Evolutionary conservation across 2,329 filamentous ascomycete species (phyloP).

Genomic region (Ustulina deusta): DNA sequence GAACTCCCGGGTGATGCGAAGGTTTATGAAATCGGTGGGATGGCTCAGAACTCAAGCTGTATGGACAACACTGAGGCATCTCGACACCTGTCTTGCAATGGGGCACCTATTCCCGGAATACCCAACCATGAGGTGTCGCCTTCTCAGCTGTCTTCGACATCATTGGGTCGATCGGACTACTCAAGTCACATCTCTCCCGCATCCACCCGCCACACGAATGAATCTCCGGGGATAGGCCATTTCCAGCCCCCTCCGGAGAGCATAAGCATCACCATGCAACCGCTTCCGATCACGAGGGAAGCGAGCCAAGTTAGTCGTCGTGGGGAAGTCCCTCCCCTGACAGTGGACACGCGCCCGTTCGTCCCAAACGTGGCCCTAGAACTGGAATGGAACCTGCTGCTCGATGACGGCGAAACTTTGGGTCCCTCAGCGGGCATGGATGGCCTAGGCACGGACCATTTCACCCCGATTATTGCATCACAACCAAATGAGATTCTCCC

Average conservation of each 20-base stretch:
- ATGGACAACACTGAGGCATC: not conserved
- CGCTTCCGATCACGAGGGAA: not conserved
- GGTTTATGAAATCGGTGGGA: not conserved
- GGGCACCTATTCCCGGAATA: not conserved
- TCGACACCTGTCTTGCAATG: not conserved
- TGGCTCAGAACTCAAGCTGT: not conserved
- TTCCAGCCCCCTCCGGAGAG: not conserved
- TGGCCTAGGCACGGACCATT: not conserved
- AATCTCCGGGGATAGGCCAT: not conserved
- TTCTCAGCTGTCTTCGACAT: constrained; percentile 16
- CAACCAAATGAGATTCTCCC: not conserved
- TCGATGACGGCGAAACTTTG: constrained; percentile 12
- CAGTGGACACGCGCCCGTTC: constrained; percentile 21
- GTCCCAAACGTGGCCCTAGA: not conserved
- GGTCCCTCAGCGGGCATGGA: not conserved
- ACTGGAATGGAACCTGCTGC: not conserved
- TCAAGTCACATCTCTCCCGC: constrained; percentile 12
- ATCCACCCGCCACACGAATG: not conserved
- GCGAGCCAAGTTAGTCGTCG: not conserved
- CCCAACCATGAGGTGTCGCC: constrained; percentile 13
- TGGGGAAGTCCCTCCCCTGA: constrained; percentile 8
- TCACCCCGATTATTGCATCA: not conserved
- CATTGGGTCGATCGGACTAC: not conserved
- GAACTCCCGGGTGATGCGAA: not conserved
- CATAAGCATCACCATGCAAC: not conserved